Base-by-base conservation (phyloP, 139 green algal genomes). In the Mesotaenium endlicherianum region DNA sequence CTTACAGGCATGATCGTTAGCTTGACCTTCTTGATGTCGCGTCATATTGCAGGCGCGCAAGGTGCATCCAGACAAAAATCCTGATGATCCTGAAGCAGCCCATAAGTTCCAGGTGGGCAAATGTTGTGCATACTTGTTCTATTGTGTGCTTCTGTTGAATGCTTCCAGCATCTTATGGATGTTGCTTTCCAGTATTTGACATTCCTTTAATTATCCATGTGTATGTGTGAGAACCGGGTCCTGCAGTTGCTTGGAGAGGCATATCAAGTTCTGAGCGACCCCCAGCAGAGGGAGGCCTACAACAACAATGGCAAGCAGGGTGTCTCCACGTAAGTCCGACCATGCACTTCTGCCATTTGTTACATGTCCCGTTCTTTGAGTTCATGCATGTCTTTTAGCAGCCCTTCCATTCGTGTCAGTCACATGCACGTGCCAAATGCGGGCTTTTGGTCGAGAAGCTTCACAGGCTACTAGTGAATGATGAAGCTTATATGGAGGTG, bases 31-130 rank as follows among this genome's bases (percentile, higher is more conserved):
- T 64, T 20, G 26, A 64, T 34, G 20, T 64, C 26, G 20, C 26
- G 53, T 34, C 53, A 64, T 36, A 47, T 5, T 58, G 41, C 81
- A 86, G 64, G 84, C 84, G 64, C 47, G 77, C 16, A 83, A 83
- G 38, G 57, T 92, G 45, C 93, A 94, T 80, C 92, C 92, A 14
- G 95, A 98, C 87, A 98, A 98, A 89, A 97, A 97, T 84, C 92
- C 91, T 0, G 91, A 86, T 6, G 94, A 98, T 74, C 83, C 87
- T 0, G 70, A 90, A 14, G 95, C 95, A 11, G 93, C 96, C 34
- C 77, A 90, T 4, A 83, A 88, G n/a, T 98, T 98, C 77, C 95
- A 98, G 91, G 79, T 83, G 77, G 43, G 55, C 14, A 64, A 64
- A 34, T 64, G 26, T 34, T 20, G 53, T 64, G 20, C 26, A 20